Base-by-base conservation (phyloP, 495 filamentous ascomycete species). In the Neurospora sp. region DNA sequence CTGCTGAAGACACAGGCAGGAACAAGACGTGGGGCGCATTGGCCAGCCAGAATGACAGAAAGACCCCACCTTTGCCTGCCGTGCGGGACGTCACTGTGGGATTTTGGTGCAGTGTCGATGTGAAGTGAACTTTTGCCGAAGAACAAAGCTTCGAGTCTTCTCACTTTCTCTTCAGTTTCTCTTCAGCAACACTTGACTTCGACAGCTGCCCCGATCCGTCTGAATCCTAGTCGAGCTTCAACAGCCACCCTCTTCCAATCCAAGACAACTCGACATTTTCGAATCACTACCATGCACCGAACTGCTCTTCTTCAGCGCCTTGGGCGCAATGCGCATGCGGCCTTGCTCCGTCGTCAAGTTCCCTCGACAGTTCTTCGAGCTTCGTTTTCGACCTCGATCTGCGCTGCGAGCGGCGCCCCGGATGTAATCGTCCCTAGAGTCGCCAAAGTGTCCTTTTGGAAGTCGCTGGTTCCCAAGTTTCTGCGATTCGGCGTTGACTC, bases 361-460 rank as follows among this genome's bases (percentile, higher is more conserved):
- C 31, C 40, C 14, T 42, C 71, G 14, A 68, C 20, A 27, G 12
- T 47, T 65, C 44, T 71, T n/a, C 42, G 35, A 20, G n/a, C 47
- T 41, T 45, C 41, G 12, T 31, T 73, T 27, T 65, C 53, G 7
- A n/a, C 70, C 27, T 35, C 45, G 44, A 68, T 20, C n/a, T 31
- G 41, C 73, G 9, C 12, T 72, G 10, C 74, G 35, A 69, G 70
- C 31, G 18, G 69, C 53, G 10, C 73, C 74, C 8, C 22, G 71
- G 4, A 40, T 68, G 10, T 81, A 27, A 70, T 78, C 38, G 72
- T 80, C 31, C 90, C 89, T 39, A 88, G 86, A 72, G 82, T 94
- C 73, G 84, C 85, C 22, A 87, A 92, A 72, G 78, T 86, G 8
- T 89, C 89, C 3, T 86, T 94, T 80, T 96, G 93, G 93, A 84